These are phyloP conservation scores for Suillus alpinus DNA, from an alignment of 768 basidiomycete species.

Conservation along the genomic window DNA sequence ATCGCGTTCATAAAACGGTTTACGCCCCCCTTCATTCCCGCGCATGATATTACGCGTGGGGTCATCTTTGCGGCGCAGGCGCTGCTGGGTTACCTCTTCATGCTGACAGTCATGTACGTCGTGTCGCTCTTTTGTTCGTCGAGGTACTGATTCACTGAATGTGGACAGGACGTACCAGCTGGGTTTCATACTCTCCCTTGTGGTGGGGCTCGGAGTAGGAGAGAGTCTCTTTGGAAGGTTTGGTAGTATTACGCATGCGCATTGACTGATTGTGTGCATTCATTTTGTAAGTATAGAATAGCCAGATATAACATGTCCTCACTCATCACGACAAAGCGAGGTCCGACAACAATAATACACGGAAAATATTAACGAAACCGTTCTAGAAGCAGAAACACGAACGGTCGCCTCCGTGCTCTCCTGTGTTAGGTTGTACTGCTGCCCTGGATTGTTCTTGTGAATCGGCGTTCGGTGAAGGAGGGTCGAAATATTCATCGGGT, in stretches of 20 bases:
- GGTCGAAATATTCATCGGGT: background rate
- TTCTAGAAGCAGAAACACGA: background rate
- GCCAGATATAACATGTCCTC: no score
- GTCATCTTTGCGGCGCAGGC: constrained; percentile 54
- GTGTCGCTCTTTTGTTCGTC: no score
- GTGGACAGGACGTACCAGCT: constrained; percentile 36
- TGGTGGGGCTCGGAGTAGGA: constrained; percentile 47
- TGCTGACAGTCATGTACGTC: constrained; percentile 60
- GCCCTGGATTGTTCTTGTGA: background rate
- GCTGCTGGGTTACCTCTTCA: constrained; percentile 59
- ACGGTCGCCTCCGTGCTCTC: background rate
- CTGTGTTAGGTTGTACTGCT: background rate
- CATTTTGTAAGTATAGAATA: background rate
- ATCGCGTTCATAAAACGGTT: constrained; percentile 20
- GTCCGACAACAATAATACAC: background rate
- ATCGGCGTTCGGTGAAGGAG: background rate
- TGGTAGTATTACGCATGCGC: constrained; percentile 15
- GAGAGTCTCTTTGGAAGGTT: constrained; percentile 62
- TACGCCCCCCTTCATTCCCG: constrained; percentile 56
- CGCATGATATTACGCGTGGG: constrained; percentile 64
- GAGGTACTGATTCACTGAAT: no score
- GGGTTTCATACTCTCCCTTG: constrained; percentile 40
- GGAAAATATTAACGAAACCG: background rate
- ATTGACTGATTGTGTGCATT: background rate
- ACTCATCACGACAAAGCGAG: no score